Percentiles rank a stretch among this genome's conserved stretches.
phyloP scores from a whole-genome alignment of 176 grass and related monocot species.

The Cenchrus purpureus region DNA sequence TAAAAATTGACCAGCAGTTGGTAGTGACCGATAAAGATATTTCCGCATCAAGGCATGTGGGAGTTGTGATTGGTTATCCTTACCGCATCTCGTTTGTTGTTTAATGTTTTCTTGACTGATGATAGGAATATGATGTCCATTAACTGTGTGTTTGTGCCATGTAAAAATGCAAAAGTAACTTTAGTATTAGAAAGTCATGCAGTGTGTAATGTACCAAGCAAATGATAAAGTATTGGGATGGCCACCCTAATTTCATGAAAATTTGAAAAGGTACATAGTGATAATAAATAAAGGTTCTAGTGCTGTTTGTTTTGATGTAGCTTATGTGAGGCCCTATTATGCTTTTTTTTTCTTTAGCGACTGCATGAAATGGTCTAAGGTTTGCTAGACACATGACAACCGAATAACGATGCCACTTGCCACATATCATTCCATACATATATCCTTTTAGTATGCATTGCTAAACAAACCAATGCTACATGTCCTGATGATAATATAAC shows the following conservation, averaged over 20 bases:
- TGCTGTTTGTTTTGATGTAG: background rate
- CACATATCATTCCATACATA: background rate
- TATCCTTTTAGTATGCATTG: background rate
- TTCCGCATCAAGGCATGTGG: slow-evolving; percentile 49
- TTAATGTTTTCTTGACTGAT: background rate
- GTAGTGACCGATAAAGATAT: slow-evolving; percentile 48
- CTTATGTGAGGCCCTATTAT: background rate
- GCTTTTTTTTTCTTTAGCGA: background rate
- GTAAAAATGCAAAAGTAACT: background rate
- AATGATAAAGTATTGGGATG: background rate
- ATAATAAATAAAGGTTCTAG: background rate
- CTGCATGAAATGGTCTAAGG: background rate
- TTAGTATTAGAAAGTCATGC: background rate
- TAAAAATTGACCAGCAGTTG: slow-evolving; percentile 38
- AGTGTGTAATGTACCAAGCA: background rate
- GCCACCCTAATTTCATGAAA: background rate
- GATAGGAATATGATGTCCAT: slow-evolving; percentile 7
- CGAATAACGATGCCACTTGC: background rate
- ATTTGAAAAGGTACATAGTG: background rate
- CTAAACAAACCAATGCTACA: background rate
- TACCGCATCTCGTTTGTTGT: slow-evolving; percentile 36
- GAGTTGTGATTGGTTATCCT: slow-evolving; percentile 54
- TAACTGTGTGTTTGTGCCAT: background rate
- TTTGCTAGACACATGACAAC: background rate
- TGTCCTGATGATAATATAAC: background rate